phyloP scores from a whole-genome alignment of 208 protist species.

The Leishmania guyanensis region DNA sequence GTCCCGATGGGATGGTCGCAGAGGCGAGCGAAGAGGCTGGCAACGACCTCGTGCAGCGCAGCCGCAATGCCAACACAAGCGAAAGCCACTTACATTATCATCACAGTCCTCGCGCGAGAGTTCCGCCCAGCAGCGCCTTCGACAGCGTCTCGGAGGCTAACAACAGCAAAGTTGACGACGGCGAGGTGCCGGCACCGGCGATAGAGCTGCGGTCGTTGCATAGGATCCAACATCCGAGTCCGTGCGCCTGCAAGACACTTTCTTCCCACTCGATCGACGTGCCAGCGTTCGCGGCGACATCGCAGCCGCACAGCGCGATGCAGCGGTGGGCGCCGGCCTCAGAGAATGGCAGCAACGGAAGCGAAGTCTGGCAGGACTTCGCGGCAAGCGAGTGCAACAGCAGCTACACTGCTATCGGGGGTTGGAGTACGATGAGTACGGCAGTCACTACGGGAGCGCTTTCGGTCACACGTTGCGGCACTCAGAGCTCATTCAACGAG shows the following conservation, averaged over 20 bases:
- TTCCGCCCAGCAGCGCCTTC: conserved; percentile 10
- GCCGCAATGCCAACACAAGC: background rate
- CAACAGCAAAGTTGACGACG: too few relatives aligned
- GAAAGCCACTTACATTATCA: background rate
- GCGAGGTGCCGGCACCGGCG: background rate
- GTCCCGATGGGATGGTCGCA: background rate
- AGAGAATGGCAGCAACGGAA: background rate
- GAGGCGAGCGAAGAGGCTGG: background rate
- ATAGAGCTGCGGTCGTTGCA: background rate
- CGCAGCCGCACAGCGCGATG: background rate
- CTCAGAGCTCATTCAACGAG: conserved; percentile 14
- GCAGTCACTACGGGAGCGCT: background rate
- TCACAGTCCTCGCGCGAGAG: conserved; percentile 1
- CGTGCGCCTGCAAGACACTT: background rate
- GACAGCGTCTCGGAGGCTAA: conserved; percentile 10
- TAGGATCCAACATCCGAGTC: background rate
- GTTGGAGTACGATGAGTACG: background rate
- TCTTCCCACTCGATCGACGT: background rate
- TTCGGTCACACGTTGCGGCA: conserved; percentile 9
- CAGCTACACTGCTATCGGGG: background rate
- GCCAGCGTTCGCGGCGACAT: background rate
- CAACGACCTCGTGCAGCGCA: background rate
- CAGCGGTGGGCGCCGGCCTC: background rate
- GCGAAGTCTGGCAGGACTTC: background rate
- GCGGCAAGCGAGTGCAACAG: conserved; percentile 8